Evolutionary conservation across 768 basidiomycete species (phyloP), one percentile per base, ranked within the genome.

Genomic region (Tricholoma sp.): DNA sequence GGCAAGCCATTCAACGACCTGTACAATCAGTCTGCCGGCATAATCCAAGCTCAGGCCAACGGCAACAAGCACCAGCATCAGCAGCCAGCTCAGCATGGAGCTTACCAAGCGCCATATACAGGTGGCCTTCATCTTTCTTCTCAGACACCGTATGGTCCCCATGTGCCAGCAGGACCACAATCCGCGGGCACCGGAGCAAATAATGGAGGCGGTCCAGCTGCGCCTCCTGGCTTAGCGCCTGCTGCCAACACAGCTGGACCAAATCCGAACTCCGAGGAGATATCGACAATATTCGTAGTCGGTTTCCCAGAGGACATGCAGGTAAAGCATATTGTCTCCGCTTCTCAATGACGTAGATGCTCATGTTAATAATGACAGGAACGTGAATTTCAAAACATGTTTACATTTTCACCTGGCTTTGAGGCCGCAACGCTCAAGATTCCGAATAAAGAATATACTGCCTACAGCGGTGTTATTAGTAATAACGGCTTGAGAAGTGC

Each of bases 301-400:
- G 97, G 97, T 0, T 99, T 99, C 69, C 97, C 97, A 3, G 97
- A 99, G 56, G 97, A 99, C 65, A 98, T 98, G 91, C 88, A 89
- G 82, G 94, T 92, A 64, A 61, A 88, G 80, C 53, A 3, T 32
- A 18, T 18, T 53, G n/a, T 60, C 44, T 10, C 3, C 18, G 18
- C 33, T 52, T 39, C 36, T 54, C 28, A 29, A 17, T 18, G 6
- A 12, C 15, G 45, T 17, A 55, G 52, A 57, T 41, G 59, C 57
- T 62, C 61, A 52, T 59, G 64, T 55, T 61, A 29, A 48, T n/a
- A 60, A 61, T 52, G 52, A 3, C 63, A 98, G 94, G 97, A 98
- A 76, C 93, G 97, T 31, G 97, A 99, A 74, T 99, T 98, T 71
- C 93, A 96, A 71, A 98, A 98, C 69, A 96, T 99, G 90, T 99